Conservation (phyloP, 2,329 filamentous ascomycete species). For the Ascomycota sp. region DNA sequence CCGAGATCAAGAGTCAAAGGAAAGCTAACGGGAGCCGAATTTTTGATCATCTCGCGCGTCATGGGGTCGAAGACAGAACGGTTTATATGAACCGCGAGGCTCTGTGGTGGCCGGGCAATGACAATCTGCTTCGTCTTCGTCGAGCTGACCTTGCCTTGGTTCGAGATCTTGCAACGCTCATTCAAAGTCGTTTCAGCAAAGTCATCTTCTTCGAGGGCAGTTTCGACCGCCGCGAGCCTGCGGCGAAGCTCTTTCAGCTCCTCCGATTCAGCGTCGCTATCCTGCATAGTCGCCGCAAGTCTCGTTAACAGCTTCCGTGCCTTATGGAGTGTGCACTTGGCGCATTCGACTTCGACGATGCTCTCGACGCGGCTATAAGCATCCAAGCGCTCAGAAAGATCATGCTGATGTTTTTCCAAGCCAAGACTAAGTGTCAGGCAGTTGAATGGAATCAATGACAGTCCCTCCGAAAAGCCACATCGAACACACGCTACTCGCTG, state of each 20-base stretch:
- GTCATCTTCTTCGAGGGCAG: constrained; percentile 55
- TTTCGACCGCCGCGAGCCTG: constrained; percentile 42
- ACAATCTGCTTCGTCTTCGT: constrained; percentile 83
- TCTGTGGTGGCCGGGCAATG: constrained; percentile 59
- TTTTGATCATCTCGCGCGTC: constrained; percentile 64
- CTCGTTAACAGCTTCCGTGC: constrained; percentile 23
- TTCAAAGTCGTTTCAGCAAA: constrained; percentile 47
- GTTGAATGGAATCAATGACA: constrained; percentile 83
- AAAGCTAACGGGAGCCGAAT: constrained; percentile 57
- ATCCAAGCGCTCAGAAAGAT: constrained; percentile 58
- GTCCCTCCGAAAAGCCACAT: constrained; percentile 70
- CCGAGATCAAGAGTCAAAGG: constrained; percentile 52
- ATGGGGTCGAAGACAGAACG: constrained; percentile 73
- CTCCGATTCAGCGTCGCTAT: constrained; percentile 18
- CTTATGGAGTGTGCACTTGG: constrained; percentile 63
- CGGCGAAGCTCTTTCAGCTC: constrained; percentile 25
- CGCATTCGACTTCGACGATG: constrained; percentile 77
- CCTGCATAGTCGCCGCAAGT: constrained; percentile 20
- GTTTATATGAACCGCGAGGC: constrained; percentile 71
- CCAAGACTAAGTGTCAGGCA: constrained; percentile 74
- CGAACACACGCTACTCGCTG: constrained; percentile 71
- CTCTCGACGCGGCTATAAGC: constrained; percentile 66
- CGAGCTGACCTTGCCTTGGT: constrained; percentile 46
- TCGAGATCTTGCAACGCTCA: constrained; percentile 40
- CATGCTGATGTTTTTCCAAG: constrained; percentile 33